These are phyloP conservation scores for Urtica urens DNA, from an alignment of 306 rosid species.

Conservation along the genomic window DNA sequence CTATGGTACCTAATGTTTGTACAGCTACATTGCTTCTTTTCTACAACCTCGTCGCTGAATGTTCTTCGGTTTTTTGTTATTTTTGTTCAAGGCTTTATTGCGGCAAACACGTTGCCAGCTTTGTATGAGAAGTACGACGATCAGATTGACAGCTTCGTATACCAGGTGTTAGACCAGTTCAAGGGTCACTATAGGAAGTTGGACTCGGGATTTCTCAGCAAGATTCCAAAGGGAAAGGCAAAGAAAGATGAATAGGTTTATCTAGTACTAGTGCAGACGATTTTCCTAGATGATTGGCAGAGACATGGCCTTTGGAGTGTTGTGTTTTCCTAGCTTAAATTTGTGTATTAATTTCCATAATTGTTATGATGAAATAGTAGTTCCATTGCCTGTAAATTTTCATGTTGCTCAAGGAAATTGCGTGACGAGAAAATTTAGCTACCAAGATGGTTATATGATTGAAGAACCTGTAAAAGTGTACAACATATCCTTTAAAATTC, in stretches of 20 bases:
- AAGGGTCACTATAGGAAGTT: conserved; percentile 37
- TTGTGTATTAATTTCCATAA: no score
- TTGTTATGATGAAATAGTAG: no score
- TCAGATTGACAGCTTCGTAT: conserved; percentile 51
- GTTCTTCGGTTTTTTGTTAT: conserved; percentile 8
- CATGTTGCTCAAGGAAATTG: no score
- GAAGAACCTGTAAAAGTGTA: no score
- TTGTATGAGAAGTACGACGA: conserved; percentile 70
- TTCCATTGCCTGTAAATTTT: no score
- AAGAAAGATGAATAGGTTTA: conserved; percentile 49
- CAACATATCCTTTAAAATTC: no score
- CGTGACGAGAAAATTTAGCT: no score
- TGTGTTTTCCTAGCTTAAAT: no score
- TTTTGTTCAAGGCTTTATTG: conserved; percentile 48
- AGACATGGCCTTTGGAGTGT: no score
- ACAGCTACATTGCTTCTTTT: neutral
- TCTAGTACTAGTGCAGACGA: no score
- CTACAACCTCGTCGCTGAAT: neutral
- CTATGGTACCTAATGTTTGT: neutral
- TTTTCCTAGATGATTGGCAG: no score
- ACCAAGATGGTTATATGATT: no score
- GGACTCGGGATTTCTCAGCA: conserved; percentile 65
- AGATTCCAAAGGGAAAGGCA: conserved; percentile 56
- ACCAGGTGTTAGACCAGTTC: conserved; percentile 38
- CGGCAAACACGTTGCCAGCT: conserved; percentile 77